phyloP scores from a whole-genome alignment of 2,329 filamentous ascomycete genomes.

The Xylaria sp. region DNA sequence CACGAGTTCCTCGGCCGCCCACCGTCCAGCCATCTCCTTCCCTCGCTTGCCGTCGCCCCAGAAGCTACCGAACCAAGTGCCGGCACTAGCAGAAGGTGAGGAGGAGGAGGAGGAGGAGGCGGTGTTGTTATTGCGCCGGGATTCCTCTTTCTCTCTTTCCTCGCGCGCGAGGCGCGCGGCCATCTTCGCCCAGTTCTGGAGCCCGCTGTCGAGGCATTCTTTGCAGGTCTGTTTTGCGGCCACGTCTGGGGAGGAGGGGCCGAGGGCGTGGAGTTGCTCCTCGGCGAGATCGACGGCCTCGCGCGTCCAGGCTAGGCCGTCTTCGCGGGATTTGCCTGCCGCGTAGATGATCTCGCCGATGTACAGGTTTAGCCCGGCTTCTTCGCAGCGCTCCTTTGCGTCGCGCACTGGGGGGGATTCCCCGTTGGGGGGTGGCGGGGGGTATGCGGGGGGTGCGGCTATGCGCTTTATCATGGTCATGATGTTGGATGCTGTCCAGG shows the following conservation, averaged over 20 bases:
- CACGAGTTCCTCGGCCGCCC: constrained; percentile 66
- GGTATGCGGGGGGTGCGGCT: constrained; percentile 70
- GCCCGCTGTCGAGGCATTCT: constrained; percentile 79
- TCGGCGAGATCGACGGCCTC: constrained; percentile 87
- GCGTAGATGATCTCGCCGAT: constrained; percentile 94
- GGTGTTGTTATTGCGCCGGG: too few relatives aligned
- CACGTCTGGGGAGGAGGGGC: constrained; percentile 53
- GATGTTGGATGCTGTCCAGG: constrained; percentile 46
- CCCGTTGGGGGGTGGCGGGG: constrained; percentile 76
- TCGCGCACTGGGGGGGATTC: constrained; percentile 73
- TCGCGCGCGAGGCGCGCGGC: constrained; percentile 70
- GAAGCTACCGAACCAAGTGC: constrained; percentile 55
- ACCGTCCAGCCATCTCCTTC: constrained; percentile 58
- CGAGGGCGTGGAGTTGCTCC: constrained; percentile 67
- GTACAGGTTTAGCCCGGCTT: constrained; percentile 87
- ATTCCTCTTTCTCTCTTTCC: constrained; percentile 43
- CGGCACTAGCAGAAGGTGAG: neutral
- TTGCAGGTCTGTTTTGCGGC: constrained; percentile 71
- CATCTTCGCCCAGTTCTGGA: constrained; percentile 88
- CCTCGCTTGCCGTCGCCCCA: constrained; percentile 52
- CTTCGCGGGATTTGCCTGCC: constrained; percentile 67
- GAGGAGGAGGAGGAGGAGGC: neutral
- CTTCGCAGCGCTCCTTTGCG: constrained; percentile 77
- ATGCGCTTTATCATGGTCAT: constrained; percentile 46
- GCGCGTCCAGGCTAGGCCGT: constrained; percentile 88